Conservation (phyloP, 2,329 filamentous ascomycete genomes). For the Aspergillus calidoustus region DNA sequence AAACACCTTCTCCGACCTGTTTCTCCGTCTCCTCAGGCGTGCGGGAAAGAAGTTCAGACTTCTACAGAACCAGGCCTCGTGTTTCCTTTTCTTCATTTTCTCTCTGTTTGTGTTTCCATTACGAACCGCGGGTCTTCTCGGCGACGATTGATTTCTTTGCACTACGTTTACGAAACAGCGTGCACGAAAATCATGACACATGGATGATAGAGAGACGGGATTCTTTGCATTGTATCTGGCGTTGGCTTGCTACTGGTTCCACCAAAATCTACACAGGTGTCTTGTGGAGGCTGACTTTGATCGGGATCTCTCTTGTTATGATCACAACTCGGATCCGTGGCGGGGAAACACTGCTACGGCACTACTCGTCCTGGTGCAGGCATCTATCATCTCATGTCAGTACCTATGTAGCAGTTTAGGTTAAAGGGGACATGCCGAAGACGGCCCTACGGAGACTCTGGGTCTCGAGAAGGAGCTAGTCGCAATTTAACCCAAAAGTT, state of each 20-base stretch:
- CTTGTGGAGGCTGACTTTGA: conserved; percentile 37
- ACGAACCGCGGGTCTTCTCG: conserved; percentile 29
- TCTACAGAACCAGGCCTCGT: conserved; percentile 7
- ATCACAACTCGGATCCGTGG: conserved; percentile 42
- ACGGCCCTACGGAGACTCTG: conserved; percentile 30
- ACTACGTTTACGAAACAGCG: conserved; percentile 24
- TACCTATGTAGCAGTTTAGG: conserved; percentile 23
- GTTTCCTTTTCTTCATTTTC: conserved; percentile 7
- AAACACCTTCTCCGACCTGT: conserved; percentile 33
- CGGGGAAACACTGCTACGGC: conserved; percentile 41
- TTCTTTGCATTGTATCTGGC: conserved; percentile 50
- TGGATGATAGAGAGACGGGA: conserved; percentile 36
- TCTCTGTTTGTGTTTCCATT: conserved; percentile 10
- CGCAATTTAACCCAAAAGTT: conserved; percentile 29
- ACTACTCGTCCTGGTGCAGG: conserved; percentile 32
- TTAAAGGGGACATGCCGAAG: conserved; percentile 29
- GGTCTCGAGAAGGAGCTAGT: conserved; percentile 37
- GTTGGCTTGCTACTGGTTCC: conserved; percentile 45
- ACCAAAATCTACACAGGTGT: conserved; percentile 38
- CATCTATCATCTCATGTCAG: conserved; percentile 32
- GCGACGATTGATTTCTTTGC: conserved; percentile 29
- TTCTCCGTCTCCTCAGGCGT: conserved; percentile 22
- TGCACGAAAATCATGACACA: conserved; percentile 28
- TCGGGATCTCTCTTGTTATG: conserved; percentile 32
- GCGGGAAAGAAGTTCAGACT: conserved; percentile 17